Percentiles rank a stretch among this genome's conserved stretches.
Evolutionary conservation across 2,329 filamentous ascomycete genomes (phyloP).

Genomic region (Magnaporthiopsis rhizophila): DNA sequence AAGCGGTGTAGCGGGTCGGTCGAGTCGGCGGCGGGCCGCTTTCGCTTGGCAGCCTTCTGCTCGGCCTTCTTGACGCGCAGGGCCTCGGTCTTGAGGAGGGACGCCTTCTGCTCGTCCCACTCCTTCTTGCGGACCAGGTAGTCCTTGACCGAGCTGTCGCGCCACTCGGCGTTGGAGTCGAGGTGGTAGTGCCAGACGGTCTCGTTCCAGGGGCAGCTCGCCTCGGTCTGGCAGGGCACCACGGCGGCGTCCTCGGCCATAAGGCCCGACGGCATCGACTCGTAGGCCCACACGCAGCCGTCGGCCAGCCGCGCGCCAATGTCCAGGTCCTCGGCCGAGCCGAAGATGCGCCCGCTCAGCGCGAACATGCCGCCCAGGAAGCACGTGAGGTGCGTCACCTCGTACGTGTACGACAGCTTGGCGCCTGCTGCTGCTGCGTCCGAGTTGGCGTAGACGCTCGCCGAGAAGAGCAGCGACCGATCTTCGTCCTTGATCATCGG

Average conservation of each 20-base stretch:
- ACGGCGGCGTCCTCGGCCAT: conserved; percentile 53
- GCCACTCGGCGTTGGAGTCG: conserved; percentile 35
- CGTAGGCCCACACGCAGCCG: conserved; percentile 64
- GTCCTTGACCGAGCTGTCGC: conserved; percentile 33
- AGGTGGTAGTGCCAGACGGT: conserved; percentile 40
- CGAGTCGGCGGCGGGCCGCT: neutral
- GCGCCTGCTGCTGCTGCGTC: conserved; percentile 14
- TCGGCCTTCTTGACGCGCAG: conserved; percentile 13
- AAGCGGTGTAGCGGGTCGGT: neutral
- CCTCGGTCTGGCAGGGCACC: conserved; percentile 37
- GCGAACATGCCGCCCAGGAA: conserved; percentile 66
- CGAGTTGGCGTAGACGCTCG: conserved; percentile 40
- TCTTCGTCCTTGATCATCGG: conserved; percentile 61
- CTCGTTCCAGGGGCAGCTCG: conserved; percentile 45
- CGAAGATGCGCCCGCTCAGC: conserved; percentile 55
- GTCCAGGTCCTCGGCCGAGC: conserved; percentile 50
- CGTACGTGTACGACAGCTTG: conserved; percentile 43
- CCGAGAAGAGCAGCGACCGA: conserved; percentile 66
- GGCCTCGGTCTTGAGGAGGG: conserved; percentile 16
- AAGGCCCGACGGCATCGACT: conserved; percentile 49
- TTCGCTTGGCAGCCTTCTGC: conserved; percentile 11
- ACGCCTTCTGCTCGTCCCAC: conserved; percentile 26
- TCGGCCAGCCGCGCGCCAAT: conserved; percentile 56
- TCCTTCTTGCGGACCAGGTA: conserved; percentile 32
- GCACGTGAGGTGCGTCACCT: conserved; percentile 57